A percentile compares a stretch with the other conserved stretches of the same genome.
These are phyloP conservation scores for Hirsutella rhossiliensis DNA, from an alignment of 2,329 filamentous ascomycete species.

Conservation along the genomic window DNA sequence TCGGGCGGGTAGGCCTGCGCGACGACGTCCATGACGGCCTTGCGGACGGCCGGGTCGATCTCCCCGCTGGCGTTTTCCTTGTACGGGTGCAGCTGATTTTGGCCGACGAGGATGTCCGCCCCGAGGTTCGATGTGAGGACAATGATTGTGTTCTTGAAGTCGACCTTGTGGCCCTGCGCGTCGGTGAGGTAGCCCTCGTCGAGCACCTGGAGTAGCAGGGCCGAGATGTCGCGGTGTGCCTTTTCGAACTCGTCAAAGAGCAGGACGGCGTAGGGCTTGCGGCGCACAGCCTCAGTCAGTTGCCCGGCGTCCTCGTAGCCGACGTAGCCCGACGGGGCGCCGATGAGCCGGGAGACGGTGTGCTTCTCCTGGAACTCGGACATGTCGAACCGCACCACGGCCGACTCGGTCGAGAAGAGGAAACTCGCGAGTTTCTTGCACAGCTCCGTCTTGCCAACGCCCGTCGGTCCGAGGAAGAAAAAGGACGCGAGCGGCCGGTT, in stretches of 20 bases:
- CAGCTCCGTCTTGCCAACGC: constrained; percentile 93
- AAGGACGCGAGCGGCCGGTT: constrained; percentile 88
- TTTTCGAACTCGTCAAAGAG: constrained; percentile 98
- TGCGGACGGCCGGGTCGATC: constrained; percentile 60
- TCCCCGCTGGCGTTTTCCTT: constrained; percentile 51
- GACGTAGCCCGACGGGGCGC: constrained; percentile 86
- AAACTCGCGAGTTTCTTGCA: constrained; percentile 93
- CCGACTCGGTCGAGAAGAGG: constrained; percentile 82
- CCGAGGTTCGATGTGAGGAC: constrained; percentile 93
- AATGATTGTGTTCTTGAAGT: constrained; percentile 94
- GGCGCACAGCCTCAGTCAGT: constrained; percentile 84
- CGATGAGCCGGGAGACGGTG: constrained; percentile 85
- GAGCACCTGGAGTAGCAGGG: constrained; percentile 82
- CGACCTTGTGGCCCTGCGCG: constrained; percentile 89
- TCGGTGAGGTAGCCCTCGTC: constrained; percentile 96
- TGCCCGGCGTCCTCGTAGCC: constrained; percentile 96
- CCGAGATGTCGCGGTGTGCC: constrained; percentile 87
- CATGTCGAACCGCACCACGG: constrained; percentile 94
- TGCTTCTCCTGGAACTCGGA: constrained; percentile 96
- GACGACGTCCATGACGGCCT: constrained; percentile 82
- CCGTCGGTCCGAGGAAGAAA: constrained; percentile 95
- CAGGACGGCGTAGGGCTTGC: constrained; percentile 90
- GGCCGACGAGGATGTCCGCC: constrained; percentile 77
- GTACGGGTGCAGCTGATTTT: constrained; percentile 52
- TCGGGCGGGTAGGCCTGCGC: constrained; percentile 68